Percentiles rank a stretch among this genome's conserved stretches.
Evolutionary conservation across 371 early-diverging fungal species (phyloP).

Genomic region (Circinella umbellata): DNA sequence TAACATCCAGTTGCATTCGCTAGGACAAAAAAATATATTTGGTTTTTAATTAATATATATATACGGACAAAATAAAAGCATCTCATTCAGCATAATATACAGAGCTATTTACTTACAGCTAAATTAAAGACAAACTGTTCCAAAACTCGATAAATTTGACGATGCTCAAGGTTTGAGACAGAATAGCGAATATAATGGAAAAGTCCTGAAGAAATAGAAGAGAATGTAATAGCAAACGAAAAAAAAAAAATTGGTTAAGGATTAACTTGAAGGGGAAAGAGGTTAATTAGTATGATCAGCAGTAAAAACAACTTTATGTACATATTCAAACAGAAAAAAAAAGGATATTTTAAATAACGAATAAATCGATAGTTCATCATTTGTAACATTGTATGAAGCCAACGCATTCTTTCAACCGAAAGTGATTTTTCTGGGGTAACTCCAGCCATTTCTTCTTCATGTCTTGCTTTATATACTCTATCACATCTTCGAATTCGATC

Average conservation of each 20-base stretch:
- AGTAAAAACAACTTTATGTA: too few species aligned
- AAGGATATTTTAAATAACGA: constrained; percentile 54
- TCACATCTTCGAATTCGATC: constrained; percentile 78
- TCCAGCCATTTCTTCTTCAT: constrained; percentile 11
- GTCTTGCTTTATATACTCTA: constrained; percentile 53
- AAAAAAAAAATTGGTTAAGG: constrained; percentile 39
- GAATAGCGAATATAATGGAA: constrained; percentile 70
- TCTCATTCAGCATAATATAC: too few species aligned
- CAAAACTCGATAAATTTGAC: constrained; percentile 68
- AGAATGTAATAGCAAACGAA: constrained; percentile 25
- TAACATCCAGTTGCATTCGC: constrained; percentile 66
- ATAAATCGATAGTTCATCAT: constrained; percentile 75
- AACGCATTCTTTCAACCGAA: constrained; percentile 64
- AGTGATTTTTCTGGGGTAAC: constrained; percentile 28
- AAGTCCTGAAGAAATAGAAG: constrained; percentile 52
- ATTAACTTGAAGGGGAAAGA: constrained; percentile 9
- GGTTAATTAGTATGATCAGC: not conserved
- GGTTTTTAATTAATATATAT: not conserved
- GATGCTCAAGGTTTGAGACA: constrained; percentile 63
- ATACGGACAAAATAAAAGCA: not conserved
- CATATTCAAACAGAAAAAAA: not conserved
- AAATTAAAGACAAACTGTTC: constrained; percentile 70
- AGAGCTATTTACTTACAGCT: constrained; percentile 38
- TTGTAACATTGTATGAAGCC: constrained; percentile 80
- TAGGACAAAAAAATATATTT: constrained; percentile 14